Evolutionary conservation across 441 rosid species (phyloP), one percentile per base, ranked within the genome.

Genomic region (Biscutella laevigata): DNA sequence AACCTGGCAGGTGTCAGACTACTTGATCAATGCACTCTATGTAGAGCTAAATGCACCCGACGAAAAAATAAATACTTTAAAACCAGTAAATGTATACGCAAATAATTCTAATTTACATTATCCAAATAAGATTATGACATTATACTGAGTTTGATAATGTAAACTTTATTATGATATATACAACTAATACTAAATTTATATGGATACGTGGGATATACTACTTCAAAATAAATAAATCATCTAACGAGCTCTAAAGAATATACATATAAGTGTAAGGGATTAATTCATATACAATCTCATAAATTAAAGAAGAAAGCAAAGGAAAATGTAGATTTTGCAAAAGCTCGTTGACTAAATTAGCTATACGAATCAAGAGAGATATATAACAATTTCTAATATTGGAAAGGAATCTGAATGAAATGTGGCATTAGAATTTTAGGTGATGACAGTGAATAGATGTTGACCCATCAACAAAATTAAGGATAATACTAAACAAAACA

Each of bases 401-500:
- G 77, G 88, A 72, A 83, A 74, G 61, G 88, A 80, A 85, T 85
- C 76, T 83, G 45, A 63, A n/a, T n/a, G n/a, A n/a, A 77, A 77
- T 78, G 79, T 69, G 81, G 95, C 91, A 77, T 79, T 66, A 14
- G 70, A 80, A 75, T n/a, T 83, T 70, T 88, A 82, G 94, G 94
- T 85, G 84, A 79, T 80, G 96, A 83, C 78, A 82, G 64, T 81
- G 80, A 80, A 70, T 59, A 74, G 98, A 87, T 76, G 95, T 70
- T 77, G 95, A 91, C 95, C 86, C 67, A 74, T 80, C 94, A 91
- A 91, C 96, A 71, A 88, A 67, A 69, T 53, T 66, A 45, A 67
- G 69, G 94, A 88, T 85, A 85, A 85, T 72, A 80, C 81, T 83
- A 88, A 83, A 80, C 81, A 74, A 82, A 77, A 72, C 83, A 77